Evolutionary conservation across 2,329 filamentous ascomycete species (phyloP), one percentile per base, ranked within the genome.

Genomic region (Pestalotiopsis sp.): DNA sequence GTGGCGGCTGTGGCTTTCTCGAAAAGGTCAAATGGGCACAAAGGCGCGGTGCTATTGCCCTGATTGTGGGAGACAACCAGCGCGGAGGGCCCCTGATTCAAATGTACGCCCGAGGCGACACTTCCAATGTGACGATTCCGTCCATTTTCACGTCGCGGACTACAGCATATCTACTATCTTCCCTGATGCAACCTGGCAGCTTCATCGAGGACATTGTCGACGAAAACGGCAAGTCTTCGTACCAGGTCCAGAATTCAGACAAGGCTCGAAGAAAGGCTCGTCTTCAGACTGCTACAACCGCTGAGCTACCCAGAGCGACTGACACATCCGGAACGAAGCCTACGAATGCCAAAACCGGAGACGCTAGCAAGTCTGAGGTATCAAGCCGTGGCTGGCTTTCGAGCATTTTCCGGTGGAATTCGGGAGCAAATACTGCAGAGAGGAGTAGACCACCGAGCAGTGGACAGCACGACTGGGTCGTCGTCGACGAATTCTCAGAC

Each of bases 21-120:
- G 95, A 98, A 78, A 99, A 99, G 81, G 94, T 96, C 72, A 95
- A 97, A 83, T 99, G 96, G 96, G 94, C 93, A 13, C 96, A 99
- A 79, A 88, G 94, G 70, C 89, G 96, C 76, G 96, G 96, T 27
- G 96, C 92, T 23, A 87, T 94, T 69, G 96, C 93, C 45, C 85
- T 99, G 70, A 97, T 99, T 72, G 95, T 99, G 3, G 96, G 96
- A 31, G 96, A 99, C 79, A 93, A 98, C 79, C 92, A 93, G 68
- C 92, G 93, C 70, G 95, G 95, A 59, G 95, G 94, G 3, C 92
- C 92, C 45, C 83, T 99, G 70, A 93, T 98, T 64, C 96, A 97
- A 74, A 99, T 99, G 96, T 98, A 97, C 79, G 96, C 96, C n/a
- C 90, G 93, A 75, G 96, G 95, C 49, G 95, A 98, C 77, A 97